These are phyloP conservation scores for Cladosporium sp. DNA, from an alignment of 2,329 filamentous ascomycete species.

Conservation along the genomic window DNA sequence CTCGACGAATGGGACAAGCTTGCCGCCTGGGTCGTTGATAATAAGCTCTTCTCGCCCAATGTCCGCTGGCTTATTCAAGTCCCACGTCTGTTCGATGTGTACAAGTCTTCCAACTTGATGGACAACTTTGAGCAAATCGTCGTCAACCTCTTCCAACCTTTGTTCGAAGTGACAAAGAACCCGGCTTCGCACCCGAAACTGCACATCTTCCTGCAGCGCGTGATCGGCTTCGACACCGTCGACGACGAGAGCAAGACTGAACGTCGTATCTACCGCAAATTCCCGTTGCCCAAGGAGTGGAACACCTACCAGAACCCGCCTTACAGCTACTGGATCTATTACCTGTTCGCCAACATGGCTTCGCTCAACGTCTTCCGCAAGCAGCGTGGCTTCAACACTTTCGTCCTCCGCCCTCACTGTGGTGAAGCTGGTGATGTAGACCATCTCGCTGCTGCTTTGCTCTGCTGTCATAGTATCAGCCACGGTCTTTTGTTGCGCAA, in stretches of 20 bases:
- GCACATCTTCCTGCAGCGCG: slow-evolving; percentile 88
- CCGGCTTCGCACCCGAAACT: slow-evolving; percentile 85
- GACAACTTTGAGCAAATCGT: slow-evolving; percentile 85
- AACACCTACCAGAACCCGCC: slow-evolving; percentile 90
- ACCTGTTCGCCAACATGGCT: slow-evolving; percentile 87
- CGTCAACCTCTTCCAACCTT: slow-evolving; percentile 82
- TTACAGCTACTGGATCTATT: slow-evolving; percentile 99
- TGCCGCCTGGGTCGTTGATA: slow-evolving; percentile 94
- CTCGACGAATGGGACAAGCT: slow-evolving; percentile 97
- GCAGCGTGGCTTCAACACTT: slow-evolving; percentile 90
- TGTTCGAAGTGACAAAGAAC: slow-evolving; percentile 90
- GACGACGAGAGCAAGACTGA: slow-evolving; percentile 98
- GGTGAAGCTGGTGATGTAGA: slow-evolving; percentile 96
- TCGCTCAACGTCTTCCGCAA: slow-evolving; percentile 91
- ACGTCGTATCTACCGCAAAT: slow-evolving; percentile 90
- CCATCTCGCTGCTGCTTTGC: slow-evolving; percentile 82
- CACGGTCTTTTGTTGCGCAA: slow-evolving; percentile 90
- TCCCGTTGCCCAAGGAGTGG: slow-evolving; percentile 85
- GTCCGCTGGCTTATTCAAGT: slow-evolving; percentile 96
- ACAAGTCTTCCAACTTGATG: slow-evolving; percentile 84
- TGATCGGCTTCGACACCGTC: slow-evolving; percentile 95
- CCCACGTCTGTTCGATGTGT: slow-evolving; percentile 90
- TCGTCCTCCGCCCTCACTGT: slow-evolving; percentile 86
- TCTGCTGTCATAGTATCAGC: slow-evolving; percentile 95
- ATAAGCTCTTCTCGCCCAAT: slow-evolving; percentile 96